Percentiles rank a stretch among this genome's conserved stretches.
Evolutionary conservation across 2,329 filamentous ascomycete genomes (phyloP).

Genomic region (Trichoderma asperellum): DNA sequence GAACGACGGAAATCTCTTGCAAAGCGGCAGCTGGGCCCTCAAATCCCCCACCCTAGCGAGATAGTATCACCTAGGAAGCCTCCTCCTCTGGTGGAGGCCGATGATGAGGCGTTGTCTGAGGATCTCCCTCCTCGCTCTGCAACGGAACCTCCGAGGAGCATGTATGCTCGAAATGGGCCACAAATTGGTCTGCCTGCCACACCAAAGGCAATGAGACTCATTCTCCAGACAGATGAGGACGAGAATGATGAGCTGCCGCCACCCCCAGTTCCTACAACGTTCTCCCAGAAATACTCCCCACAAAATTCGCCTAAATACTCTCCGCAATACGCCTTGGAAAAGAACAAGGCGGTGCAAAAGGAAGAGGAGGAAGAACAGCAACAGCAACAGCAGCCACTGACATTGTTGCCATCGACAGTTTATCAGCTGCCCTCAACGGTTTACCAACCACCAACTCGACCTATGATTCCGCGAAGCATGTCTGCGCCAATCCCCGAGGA

Average conservation of each 20-base stretch:
- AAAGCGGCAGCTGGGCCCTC: slow-evolving; percentile 75
- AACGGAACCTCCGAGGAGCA: slow-evolving; percentile 62
- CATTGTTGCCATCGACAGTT: slow-evolving; percentile 61
- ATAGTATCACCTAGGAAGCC: slow-evolving; percentile 41
- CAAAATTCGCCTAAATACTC: slow-evolving; percentile 38
- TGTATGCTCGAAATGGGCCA: slow-evolving; percentile 53
- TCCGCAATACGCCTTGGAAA: slow-evolving; percentile 39
- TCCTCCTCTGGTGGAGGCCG: slow-evolving; percentile 47
- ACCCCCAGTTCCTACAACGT: slow-evolving; percentile 55
- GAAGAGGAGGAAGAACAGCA: slow-evolving; percentile 12
- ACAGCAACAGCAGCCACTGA: slow-evolving; percentile 41
- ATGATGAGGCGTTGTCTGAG: slow-evolving; percentile 46
- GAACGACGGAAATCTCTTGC: slow-evolving; percentile 84
- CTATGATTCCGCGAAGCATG: slow-evolving; percentile 61
- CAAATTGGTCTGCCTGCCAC: slow-evolving; percentile 85
- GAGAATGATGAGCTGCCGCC: slow-evolving; percentile 47
- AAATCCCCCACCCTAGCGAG: slow-evolving; percentile 74
- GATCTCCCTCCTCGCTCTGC: slow-evolving; percentile 64
- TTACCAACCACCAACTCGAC: slow-evolving; percentile 58
- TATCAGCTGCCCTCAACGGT: slow-evolving; percentile 65
- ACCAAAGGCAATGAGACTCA: slow-evolving; percentile 85
- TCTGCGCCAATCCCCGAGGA: slow-evolving; percentile 58
- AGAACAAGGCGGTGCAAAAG: slow-evolving; percentile 33
- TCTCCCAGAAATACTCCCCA: slow-evolving; percentile 49
- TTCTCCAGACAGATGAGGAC: slow-evolving; percentile 62